Evolutionary conservation across 2,329 filamentous ascomycete species (phyloP), one percentile per base, ranked within the genome.

Genomic region (Aspergillus sp.): DNA sequence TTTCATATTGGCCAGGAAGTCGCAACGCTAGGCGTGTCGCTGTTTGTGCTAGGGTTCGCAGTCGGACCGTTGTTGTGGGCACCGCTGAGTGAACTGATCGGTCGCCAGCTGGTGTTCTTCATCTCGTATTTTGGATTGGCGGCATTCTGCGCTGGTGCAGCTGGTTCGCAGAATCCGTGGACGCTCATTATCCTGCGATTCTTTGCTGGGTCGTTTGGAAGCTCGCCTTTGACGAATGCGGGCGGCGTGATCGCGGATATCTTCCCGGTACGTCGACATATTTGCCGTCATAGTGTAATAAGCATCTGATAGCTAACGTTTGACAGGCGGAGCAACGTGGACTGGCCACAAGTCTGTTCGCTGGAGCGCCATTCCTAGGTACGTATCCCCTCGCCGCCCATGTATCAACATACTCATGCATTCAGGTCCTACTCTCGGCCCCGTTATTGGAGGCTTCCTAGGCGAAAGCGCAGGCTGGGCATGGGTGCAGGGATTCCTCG

Each of bases 61-160:
- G 53, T 86, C 50, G 83, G 84, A 0, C 84, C 84, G 0, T 69
- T 87, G 7, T 62, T 88, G 2, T 88, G 85, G 81, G 86, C 85
- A 3, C 85, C 85, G 0, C 65, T 89, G 17, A 78, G 81, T 26
- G 85, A 89, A 62, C 68, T 88, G 17, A 84, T 81, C 49, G 85
- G 82, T 3, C 76, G 82, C 7, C 79, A 86, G 61, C 66, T 79
- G 38, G 75, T 87, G 3, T 65, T 65, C 32, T 17, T 57, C 47
- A 68, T 77, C 52, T 85, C 82, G 3, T 86, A 84, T 60, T 65
- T 76, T 35, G 72, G 73, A 3, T 76, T 86, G 53, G 79, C 79
- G 2, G 79, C 75, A 1, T 88, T 87, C 65, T 84, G 81, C 55
- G 82, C 80, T 19, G 84, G 76, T 7, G 76, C 76, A 9, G 79